Conservation (phyloP, 768 basidiomycete genomes). For the Boletales sp. region DNA sequence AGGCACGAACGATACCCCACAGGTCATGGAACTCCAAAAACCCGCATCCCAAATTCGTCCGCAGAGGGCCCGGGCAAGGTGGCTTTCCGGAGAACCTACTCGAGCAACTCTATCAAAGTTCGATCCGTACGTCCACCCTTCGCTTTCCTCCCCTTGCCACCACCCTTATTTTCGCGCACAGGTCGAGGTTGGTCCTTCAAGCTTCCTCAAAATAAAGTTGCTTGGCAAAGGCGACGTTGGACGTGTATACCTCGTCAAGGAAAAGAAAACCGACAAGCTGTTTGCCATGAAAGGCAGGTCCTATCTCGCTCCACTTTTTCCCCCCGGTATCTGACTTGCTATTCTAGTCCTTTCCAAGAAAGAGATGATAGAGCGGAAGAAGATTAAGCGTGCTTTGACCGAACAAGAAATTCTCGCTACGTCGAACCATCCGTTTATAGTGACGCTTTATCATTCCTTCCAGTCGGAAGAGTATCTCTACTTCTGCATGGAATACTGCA, state of each 20-base stretch:
- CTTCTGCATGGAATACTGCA: conserved; percentile 99
- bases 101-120: conserved; percentile 96
- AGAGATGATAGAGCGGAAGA: conserved; percentile 99
- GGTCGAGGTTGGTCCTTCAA: conserved; percentile 92
- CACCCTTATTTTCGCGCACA: conserved; percentile 26
- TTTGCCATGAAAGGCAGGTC: conserved; percentile 98
- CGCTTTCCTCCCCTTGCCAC: not conserved
- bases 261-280: conserved; percentile 95
- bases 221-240: conserved; percentile 99
- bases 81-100: conserved; percentile 92
- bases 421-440: conserved; percentile 99
- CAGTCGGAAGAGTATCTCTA: conserved; percentile 98
- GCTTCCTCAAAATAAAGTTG: conserved; percentile 96
- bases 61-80: conserved; percentile 54
- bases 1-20: conserved; percentile 35
- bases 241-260: conserved; percentile 94
- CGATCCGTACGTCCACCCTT: conserved; percentile 55
- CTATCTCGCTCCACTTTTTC: conserved; percentile 2
- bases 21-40: conserved; percentile 30
- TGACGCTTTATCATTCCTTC: conserved; percentile 98
- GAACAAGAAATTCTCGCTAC: conserved; percentile 99
- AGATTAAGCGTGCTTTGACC: conserved; percentile 97
- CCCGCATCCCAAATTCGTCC: conserved; percentile 44
- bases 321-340: conserved; percentile 16
- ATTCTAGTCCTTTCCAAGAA: conserved; percentile 90